Conservation (phyloP, 1,284 basidiomycete genomes). For the Phylloboletellus chloephorus region DNA sequence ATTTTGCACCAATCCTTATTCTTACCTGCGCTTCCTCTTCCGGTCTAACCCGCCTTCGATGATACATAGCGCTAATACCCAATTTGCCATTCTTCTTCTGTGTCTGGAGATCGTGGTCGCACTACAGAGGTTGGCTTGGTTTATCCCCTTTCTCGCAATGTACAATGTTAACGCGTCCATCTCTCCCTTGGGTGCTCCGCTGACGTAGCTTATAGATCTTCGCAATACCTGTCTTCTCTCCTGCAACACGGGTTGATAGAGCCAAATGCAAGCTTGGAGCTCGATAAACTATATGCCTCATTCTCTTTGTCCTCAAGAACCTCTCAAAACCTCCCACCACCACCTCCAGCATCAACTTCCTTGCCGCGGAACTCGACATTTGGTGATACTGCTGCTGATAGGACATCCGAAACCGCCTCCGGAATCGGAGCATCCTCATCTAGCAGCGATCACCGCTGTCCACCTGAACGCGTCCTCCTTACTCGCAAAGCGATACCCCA, state of each 20-base stretch:
- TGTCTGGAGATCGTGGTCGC: slow-evolving; percentile 77
- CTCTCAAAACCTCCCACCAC: not conserved
- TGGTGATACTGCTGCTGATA: slow-evolving; percentile 1
- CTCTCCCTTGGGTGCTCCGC: not conserved
- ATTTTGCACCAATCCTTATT: not conserved
- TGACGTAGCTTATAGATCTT: slow-evolving; percentile 62
- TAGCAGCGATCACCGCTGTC: not conserved
- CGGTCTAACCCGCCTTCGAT: not conserved
- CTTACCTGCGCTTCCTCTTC: slow-evolving; percentile 2
- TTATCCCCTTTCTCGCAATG: slow-evolving; percentile 2
- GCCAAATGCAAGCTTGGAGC: slow-evolving; percentile 45
- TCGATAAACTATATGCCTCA: slow-evolving; percentile 54
- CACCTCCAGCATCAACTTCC: slow-evolving; percentile 8
- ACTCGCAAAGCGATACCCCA: slow-evolving; percentile 48
- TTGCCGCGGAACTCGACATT: slow-evolving; percentile 17
- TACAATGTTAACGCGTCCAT: not conserved
- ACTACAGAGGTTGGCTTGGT: slow-evolving; percentile 57
- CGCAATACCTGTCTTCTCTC: slow-evolving; percentile 60
- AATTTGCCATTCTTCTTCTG: slow-evolving; percentile 83
- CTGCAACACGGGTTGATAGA: slow-evolving; percentile 50
- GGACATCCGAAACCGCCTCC: slow-evolving; percentile 1
- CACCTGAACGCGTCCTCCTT: slow-evolving; percentile 38
- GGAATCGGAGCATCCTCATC: slow-evolving; percentile 4
- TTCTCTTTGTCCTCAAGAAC: slow-evolving; percentile 2
- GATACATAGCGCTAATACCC: slow-evolving; percentile 60